Evolutionary conservation across 73 alveolate species (phyloP), one percentile per base, ranked within the genome.

Genomic region (Paramecium octaurelia): DNA sequence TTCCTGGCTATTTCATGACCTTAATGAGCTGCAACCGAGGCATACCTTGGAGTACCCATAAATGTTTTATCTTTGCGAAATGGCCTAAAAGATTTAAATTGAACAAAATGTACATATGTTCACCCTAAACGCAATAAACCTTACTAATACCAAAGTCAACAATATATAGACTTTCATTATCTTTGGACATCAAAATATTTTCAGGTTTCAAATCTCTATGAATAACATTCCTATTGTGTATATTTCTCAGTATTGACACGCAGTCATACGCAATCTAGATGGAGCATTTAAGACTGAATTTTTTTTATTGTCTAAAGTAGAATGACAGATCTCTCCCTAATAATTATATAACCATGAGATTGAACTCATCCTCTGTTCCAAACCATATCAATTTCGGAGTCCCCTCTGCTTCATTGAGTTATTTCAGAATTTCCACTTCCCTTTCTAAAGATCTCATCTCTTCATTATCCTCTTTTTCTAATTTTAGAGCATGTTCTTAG

Each of bases 21-120:
- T 86, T 92, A 80, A 80, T 96, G 97, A 0, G 99, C 97, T 36
- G 95, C 96, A 18, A 96, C 93, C 1, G 99, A 97, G 54, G 99
- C 99, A 96, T 97, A 97, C 57, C 99, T 87, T 42, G 99, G 97
- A 9, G 99, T 97, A 10, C 99, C 97, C 59, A 69, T 88, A 38
- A 88, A 69, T 38, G 88, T 38, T 44, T 88, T 88, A 48, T 86
- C 94, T 31, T 58, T 44, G 12, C 87, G 69, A 36, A 88, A 64
- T 46, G 94, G 94, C 91, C 91, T 80, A 40, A 24, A 10, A 29
- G 35, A 44, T 23, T 23, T 20, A 40, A 40, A 48, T 44, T 23
- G 48, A 44, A 36, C 69, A 54, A 54, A 54, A 54, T 18, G 69
- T 73, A 73, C 87, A 73, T 73, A 73, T 73, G 87, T 38, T 73